Conservation (phyloP, 345 rosid species). For the Mangifera indica region DNA sequence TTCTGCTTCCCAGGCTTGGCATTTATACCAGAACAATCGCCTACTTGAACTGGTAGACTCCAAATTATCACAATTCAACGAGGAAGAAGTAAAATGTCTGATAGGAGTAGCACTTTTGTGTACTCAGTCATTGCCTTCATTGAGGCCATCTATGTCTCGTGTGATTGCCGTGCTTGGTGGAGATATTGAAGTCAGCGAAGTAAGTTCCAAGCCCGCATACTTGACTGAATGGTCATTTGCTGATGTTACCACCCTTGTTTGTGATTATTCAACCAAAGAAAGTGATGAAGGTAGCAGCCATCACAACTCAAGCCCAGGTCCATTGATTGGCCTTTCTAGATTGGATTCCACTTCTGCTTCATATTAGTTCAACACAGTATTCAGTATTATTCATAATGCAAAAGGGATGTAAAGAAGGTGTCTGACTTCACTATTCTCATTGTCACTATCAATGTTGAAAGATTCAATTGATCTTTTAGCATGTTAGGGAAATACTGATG, state of each 20-base stretch:
- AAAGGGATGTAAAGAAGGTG: too few relatives aligned
- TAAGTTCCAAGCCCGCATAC: conserved; percentile 51
- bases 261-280: conserved; percentile 18
- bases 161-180: conserved; percentile 65
- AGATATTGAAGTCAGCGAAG: conserved; percentile 53
- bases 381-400: too few relatives aligned
- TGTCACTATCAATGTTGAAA: too few relatives aligned
- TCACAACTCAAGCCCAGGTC: too few relatives aligned
- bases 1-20: conserved; percentile 52
- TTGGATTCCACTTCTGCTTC: too few relatives aligned
- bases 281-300: too few relatives aligned
- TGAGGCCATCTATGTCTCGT: conserved; percentile 64
- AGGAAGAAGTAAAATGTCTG: conserved; percentile 48
- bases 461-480: too few relatives aligned
- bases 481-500: too few relatives aligned
- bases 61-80: conserved; percentile 31
- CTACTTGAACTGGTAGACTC: conserved; percentile 46
- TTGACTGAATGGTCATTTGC: conserved; percentile 51
- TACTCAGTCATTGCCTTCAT: conserved; percentile 55
- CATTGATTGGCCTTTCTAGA: too few relatives aligned
- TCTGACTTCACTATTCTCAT: too few relatives aligned
- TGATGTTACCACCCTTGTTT: conserved; percentile 34
- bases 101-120: conserved; percentile 58
- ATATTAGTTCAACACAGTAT: too few relatives aligned
- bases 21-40: conserved; percentile 40